Base-by-base conservation (phyloP, 192 early-diverging fungal species). In the Gorgonomyces haynaldii region DNA sequence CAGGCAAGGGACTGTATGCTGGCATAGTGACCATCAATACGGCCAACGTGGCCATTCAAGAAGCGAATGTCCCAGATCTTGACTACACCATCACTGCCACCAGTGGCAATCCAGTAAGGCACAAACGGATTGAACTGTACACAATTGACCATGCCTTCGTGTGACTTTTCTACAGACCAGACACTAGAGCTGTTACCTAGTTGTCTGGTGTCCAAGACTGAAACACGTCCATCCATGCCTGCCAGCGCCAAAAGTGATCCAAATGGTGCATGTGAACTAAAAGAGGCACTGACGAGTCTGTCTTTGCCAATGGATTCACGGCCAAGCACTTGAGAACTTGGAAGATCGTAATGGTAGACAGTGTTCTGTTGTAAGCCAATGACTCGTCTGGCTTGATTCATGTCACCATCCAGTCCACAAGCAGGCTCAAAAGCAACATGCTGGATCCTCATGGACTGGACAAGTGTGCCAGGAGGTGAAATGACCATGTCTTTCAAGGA, bases 11-110 rank as follows among this genome's bases (percentile, higher is more conserved):
- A 57, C 15, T 54, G 50, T n/a, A 79, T 51, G 16, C 42, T 50
- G 27, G 61, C 56, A 40, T 73, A 79, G 48, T 79, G 72, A 1
- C 64, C 67, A 37, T 73, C 66, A 13, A 81, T 65, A 25, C 66
- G 57, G n/a, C 34, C 68, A 12, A 59, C 68, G 0, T 74, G 67
- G 9, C 66, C 61, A 19, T 48, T 47, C 3, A 64, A 39, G 45
- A 72, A 81, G 7, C 84, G 66, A 37, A 87, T 43, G 38, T 87
- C 84, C 84, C 84, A 87, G 6, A 87, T 42, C 10, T 76, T 66
- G 24, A 79, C 78, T 0, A 65, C 58, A 0, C 64, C 65, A 53
- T 71, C 69, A 29, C 80, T 77, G 40, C 74, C 76, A 16, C 66
- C 61, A 3, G 65, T 71, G 0, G 83, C 82, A 37, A 87, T 50